These are phyloP conservation scores for Dimocarpus longan DNA, from an alignment of 345 rosid species.

Conservation along the genomic window DNA sequence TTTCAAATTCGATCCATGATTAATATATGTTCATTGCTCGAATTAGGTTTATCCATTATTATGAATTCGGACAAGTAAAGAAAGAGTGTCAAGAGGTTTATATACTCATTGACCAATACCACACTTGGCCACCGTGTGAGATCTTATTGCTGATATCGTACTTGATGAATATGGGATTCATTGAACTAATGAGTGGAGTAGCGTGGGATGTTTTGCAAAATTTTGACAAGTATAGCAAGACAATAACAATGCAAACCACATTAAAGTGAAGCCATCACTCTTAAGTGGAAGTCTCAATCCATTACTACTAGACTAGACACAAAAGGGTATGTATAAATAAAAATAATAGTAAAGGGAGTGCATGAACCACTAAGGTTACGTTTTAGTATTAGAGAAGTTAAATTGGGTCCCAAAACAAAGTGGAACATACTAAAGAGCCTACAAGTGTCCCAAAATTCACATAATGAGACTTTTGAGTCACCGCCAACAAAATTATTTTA, in stretches of 20 bases:
- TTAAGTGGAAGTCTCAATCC: neutral
- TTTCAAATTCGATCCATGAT: too few species aligned
- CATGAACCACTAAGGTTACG: conserved; percentile 22
- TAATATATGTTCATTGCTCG: too few species aligned
- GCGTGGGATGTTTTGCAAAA: neutral
- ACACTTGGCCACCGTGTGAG: too few species aligned
- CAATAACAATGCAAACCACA: neutral
- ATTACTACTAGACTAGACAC: neutral
- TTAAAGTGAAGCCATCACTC: neutral
- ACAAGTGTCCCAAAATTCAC: conserved; percentile 17
- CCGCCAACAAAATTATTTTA: neutral
- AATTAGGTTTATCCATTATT: too few species aligned
- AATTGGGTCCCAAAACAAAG: conserved; percentile 2
- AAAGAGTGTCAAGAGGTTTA: too few species aligned
- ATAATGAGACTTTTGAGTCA: conserved; percentile 5
- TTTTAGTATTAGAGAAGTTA: neutral
- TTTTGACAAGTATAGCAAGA: neutral
- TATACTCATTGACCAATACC: too few species aligned
- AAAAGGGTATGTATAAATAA: neutral
- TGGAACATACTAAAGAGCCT: neutral
- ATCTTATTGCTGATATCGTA: neutral
- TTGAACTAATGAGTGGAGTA: neutral
- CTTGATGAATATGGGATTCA: neutral
- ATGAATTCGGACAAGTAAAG: too few species aligned
- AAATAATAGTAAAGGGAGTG: conserved; percentile 19